Base-by-base conservation (phyloP, 192 early-diverging fungal species). In the Gonapodya prolifera region DNA sequence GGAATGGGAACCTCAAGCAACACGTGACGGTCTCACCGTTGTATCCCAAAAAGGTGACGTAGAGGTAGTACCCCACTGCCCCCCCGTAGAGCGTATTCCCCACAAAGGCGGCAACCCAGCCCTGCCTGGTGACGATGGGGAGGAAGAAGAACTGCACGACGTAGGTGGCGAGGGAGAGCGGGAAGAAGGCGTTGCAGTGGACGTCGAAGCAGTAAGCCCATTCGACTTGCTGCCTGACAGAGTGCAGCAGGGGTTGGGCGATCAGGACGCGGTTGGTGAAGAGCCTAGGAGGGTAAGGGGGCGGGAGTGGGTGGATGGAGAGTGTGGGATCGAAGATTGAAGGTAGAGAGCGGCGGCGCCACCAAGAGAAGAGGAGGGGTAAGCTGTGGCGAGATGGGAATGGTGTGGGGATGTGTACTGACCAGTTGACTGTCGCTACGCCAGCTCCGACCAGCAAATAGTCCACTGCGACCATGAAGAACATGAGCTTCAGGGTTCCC, bases 121-220 rank as follows among this genome's bases (percentile, higher is more conserved):
- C 89, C 2, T 90, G 88, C 83, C 88, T 85, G 79, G 87, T 84
- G 70, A 98, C 83, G 69, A 98, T 80, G 35, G 93, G 90, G 75
- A 97, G 87, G 77, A 98, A 93, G 80, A 96, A 95, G 76, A 98
- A 93, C 83, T 97, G 96, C 80, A 95, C 82, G 17, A 96, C 91
- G 76, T 98, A 97, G 18, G 95, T 87, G 96, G 95, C n/a, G n/a
- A n/a, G n/a, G n/a, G n/a, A n/a, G n/a, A n/a, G n/a, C n/a, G n/a
- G n/a, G n/a, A n/a, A n/a, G 80, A 97, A 98, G 30, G 95, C 84
- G 81, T 98, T 98, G 86, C 95, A 97, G 78, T 98, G 97, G 16
- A 98, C 94, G 83, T 98, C 97, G 79, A 97, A 95, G 61, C 91
- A 92, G 80, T 98, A 98, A 61, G 91, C 90, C 96, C 95, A 98